A percentile compares a stretch with the other conserved stretches of the same genome.
These are phyloP conservation scores for Boletus tomentosulus DNA, from an alignment of 768 basidiomycete genomes.

Conservation along the genomic window DNA sequence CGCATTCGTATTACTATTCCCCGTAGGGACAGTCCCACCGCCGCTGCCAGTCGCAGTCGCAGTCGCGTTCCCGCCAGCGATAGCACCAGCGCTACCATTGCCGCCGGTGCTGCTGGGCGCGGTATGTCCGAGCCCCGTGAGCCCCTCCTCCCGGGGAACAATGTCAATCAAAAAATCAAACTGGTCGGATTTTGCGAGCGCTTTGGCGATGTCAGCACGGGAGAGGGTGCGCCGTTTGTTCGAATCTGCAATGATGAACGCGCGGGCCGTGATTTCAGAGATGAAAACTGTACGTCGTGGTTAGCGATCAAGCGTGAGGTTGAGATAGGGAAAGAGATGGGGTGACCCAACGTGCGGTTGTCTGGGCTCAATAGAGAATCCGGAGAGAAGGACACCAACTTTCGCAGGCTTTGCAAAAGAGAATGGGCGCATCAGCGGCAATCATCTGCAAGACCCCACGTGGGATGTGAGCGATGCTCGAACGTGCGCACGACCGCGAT, in stretches of 20 bases:
- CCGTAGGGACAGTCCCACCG: not conserved
- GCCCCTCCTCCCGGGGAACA: constrained; percentile 75
- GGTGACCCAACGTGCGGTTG: not conserved
- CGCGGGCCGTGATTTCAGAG: constrained; percentile 91
- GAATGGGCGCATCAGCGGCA: constrained; percentile 92
- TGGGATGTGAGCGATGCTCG: not conserved
- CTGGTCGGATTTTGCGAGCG: constrained; percentile 88
- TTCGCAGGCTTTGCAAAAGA: constrained; percentile 98
- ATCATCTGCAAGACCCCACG: constrained; percentile 69
- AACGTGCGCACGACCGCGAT: not conserved
- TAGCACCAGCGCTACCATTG: not conserved
- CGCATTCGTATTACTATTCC: constrained; percentile 4
- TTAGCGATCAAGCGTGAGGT: not conserved
- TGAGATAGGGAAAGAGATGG: not conserved
- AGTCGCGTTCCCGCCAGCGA: not conserved
- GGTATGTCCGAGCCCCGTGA: constrained; percentile 21
- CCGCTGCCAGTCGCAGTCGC: not conserved
- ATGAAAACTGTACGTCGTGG: constrained; percentile 66
- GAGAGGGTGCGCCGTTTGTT: constrained; percentile 96
- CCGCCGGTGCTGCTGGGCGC: not conserved
- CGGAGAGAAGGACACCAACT: constrained; percentile 51
- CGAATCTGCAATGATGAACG: constrained; percentile 92
- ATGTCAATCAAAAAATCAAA: constrained; percentile 98
- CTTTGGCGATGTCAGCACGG: constrained; percentile 90
- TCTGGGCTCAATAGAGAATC: not conserved